Percentiles rank a stretch among this genome's conserved stretches.
phyloP scores from a whole-genome alignment of 495 filamentous ascomycete genomes.

The Clohesyomyces aquaticus region DNA sequence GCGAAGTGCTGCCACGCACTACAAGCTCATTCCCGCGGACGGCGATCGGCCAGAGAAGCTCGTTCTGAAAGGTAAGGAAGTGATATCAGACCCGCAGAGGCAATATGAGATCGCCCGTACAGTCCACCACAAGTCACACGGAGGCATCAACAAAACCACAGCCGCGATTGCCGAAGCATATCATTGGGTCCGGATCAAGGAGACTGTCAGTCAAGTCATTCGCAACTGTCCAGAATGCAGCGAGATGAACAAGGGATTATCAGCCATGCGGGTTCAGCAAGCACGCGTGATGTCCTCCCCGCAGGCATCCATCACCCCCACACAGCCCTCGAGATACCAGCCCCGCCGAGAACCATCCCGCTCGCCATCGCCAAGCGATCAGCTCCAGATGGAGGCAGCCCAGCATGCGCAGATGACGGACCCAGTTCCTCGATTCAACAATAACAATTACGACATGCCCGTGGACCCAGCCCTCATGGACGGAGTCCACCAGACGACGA shows the following conservation, averaged over 20 bases:
- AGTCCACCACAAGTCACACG: slow-evolving; percentile 78
- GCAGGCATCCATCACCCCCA: background rate
- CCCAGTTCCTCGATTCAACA: background rate
- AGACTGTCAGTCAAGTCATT: slow-evolving; percentile 93
- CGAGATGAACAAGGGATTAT: slow-evolving; percentile 38
- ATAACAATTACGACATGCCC: slow-evolving; percentile 23
- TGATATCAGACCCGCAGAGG: slow-evolving; percentile 84
- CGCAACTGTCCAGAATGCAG: slow-evolving; percentile 87
- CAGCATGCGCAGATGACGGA: slow-evolving; percentile 3
- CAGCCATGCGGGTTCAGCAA: slow-evolving; percentile 12
- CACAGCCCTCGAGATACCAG: background rate
- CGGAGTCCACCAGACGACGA: slow-evolving; percentile 9
- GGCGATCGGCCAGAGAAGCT: slow-evolving; percentile 70
- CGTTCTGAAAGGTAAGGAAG: slow-evolving; percentile 98
- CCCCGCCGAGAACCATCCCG: background rate
- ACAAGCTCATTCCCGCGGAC: slow-evolving; percentile 68
- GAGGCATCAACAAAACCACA: slow-evolving; percentile 97
- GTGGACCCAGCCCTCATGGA: slow-evolving; percentile 36
- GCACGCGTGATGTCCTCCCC: background rate
- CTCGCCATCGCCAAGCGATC: slow-evolving; percentile 19
- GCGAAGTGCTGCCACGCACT: slow-evolving; percentile 91
- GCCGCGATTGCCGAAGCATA: slow-evolving; percentile 90
- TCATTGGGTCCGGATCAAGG: slow-evolving; percentile 99
- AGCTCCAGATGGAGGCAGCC: slow-evolving; percentile 32
- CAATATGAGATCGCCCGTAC: slow-evolving; percentile 87